These are phyloP conservation scores for Neoboletus subvelutipes DNA, from an alignment of 768 basidiomycete species.

Conservation along the genomic window DNA sequence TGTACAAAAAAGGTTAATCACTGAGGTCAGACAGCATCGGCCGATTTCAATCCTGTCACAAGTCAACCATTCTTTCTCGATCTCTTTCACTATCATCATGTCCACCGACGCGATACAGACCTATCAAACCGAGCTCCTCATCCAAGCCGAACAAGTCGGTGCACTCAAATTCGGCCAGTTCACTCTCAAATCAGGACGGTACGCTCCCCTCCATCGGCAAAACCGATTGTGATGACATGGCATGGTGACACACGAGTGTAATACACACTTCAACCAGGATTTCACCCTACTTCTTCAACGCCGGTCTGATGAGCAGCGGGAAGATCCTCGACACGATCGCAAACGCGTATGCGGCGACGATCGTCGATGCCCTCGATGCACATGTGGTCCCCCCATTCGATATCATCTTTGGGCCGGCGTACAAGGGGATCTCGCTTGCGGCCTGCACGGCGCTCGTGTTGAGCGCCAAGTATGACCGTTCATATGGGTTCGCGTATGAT, in stretches of 20 bases:
- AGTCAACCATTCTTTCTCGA: not conserved
- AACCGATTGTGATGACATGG: not conserved
- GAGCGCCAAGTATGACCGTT: slow-evolving; percentile 57
- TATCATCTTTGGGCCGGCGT: slow-evolving; percentile 93
- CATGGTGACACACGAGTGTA: not conserved
- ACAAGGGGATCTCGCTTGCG: slow-evolving; percentile 95
- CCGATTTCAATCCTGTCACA: not conserved
- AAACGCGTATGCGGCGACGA: slow-evolving; percentile 80
- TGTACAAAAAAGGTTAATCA: slow-evolving; percentile 2
- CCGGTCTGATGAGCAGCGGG: slow-evolving; percentile 82
- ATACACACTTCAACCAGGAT: slow-evolving; percentile 40
- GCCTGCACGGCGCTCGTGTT: slow-evolving; percentile 80
- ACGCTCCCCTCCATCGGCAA: slow-evolving; percentile 28
- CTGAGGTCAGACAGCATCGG: not conserved
- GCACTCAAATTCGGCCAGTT: slow-evolving; percentile 91
- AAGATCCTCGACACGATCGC: slow-evolving; percentile 76
- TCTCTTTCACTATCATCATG: slow-evolving; percentile 12
- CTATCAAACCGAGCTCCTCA: slow-evolving; percentile 67
- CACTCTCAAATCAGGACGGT: slow-evolving; percentile 94
- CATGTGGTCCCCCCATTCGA: slow-evolving; percentile 53
- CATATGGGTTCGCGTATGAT: slow-evolving; percentile 87
- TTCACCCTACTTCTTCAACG: slow-evolving; percentile 98
- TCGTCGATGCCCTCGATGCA: slow-evolving; percentile 47
- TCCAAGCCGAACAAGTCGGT: slow-evolving; percentile 62
- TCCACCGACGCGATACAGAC: slow-evolving; percentile 33